These are phyloP conservation scores for Botrytis hyacinthi DNA, from an alignment of 2,329 filamentous ascomycete species.

Conservation along the genomic window DNA sequence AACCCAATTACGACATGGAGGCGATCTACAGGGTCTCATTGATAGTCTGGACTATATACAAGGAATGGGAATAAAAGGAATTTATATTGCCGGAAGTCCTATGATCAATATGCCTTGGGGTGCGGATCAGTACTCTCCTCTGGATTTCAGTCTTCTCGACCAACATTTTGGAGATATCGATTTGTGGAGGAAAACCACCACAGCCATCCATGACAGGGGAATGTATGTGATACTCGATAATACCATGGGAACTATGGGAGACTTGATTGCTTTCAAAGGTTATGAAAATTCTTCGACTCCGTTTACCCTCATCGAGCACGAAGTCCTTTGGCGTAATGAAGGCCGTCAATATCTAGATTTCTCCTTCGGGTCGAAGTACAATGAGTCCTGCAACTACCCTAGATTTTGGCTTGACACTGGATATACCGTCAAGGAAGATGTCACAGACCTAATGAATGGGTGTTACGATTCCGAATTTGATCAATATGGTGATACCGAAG, in stretches of 20 bases:
- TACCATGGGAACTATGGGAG: conserved; percentile 58
- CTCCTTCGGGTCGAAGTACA: conserved; percentile 52
- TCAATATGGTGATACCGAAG: conserved; percentile 52
- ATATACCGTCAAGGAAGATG: conserved; percentile 40
- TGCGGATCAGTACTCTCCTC: conserved; percentile 56
- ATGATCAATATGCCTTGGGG: conserved; percentile 65
- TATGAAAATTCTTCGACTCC: conserved; percentile 58
- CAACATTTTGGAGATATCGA: conserved; percentile 59
- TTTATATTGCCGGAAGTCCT: conserved; percentile 56
- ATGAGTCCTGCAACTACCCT: conserved; percentile 56
- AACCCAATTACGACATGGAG: conserved; percentile 63
- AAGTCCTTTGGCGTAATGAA: conserved; percentile 54
- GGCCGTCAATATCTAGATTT: conserved; percentile 58
- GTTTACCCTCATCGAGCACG: conserved; percentile 52
- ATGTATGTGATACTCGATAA: conserved; percentile 69
- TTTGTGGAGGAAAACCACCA: conserved; percentile 55
- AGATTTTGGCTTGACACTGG: conserved; percentile 61
- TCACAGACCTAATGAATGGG: conserved; percentile 48
- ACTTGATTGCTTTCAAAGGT: conserved; percentile 61
- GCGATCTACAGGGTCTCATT: conserved; percentile 56
- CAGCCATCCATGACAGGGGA: conserved; percentile 57
- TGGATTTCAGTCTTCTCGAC: conserved; percentile 63
- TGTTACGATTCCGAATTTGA: conserved; percentile 65
- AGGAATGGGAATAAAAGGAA: conserved; percentile 61
- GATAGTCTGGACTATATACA: conserved; percentile 63